These are phyloP conservation scores for Saccharomyces eubayanus DNA, from an alignment of 805 yeast species.

Conservation along the genomic window DNA sequence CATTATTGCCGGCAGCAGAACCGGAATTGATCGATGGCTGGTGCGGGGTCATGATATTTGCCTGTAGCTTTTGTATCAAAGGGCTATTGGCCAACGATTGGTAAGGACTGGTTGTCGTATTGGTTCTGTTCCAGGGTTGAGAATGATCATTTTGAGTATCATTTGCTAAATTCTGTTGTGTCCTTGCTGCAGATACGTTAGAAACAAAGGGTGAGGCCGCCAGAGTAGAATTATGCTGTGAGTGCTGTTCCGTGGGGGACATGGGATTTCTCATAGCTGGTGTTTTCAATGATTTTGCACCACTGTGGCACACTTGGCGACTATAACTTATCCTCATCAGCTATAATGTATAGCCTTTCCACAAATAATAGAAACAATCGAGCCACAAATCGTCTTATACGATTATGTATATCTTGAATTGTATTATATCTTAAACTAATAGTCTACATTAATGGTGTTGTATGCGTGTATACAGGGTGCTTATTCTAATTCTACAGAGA, in stretches of 20 bases:
- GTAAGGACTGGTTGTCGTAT: conserved; percentile 4
- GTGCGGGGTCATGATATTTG: conserved; percentile 31
- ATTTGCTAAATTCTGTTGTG: conserved; percentile 4
- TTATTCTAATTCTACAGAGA: conserved; percentile 51
- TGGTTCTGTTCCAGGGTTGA: conserved; percentile 2
- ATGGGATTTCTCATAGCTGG: conserved; percentile 3
- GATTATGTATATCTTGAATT: background rate
- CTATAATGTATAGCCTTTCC: background rate
- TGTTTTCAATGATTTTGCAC: background rate
- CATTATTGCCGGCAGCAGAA: background rate
- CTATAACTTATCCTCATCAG: background rate
- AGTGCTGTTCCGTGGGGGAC: conserved; percentile 32
- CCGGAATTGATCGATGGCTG: conserved; percentile 1
- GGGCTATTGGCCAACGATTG: conserved; percentile 21
- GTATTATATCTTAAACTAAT: background rate
- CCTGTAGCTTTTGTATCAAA: conserved; percentile 11
- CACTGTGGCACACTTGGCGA: background rate
- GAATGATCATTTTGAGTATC: conserved; percentile 3
- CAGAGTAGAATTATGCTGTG: conserved; percentile 65
- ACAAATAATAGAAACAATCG: background rate
- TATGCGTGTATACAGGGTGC: background rate
- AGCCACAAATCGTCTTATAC: background rate
- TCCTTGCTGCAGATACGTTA: conserved; percentile 27
- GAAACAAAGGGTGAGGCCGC: conserved; percentile 62
- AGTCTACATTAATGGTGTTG: background rate